A percentile compares a stretch with the other conserved stretches of the same genome.
These are phyloP conservation scores for Hanseniaspora jakobsenii DNA, from an alignment of 805 yeast species.

Conservation along the genomic window DNA sequence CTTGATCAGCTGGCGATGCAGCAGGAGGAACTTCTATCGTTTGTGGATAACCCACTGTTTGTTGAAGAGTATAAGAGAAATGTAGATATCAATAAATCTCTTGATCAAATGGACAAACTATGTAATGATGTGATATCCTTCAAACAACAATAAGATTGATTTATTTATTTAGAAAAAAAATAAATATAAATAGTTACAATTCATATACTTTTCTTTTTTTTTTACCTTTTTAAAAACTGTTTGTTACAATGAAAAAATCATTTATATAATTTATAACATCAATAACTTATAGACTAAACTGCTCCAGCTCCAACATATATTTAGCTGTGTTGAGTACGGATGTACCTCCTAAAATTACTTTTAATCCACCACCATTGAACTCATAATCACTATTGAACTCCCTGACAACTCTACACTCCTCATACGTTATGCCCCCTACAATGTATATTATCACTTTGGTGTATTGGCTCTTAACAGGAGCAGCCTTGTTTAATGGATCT, in stretches of 20 bases:
- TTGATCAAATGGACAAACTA: constrained; percentile 55
- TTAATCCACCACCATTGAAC: constrained; percentile 35
- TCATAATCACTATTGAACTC: constrained; percentile 44
- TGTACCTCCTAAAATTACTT: constrained; percentile 75
- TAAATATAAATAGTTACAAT: background rate
- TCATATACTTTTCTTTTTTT: no score
- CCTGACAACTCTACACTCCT: constrained; percentile 74
- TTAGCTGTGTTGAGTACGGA: constrained; percentile 38
- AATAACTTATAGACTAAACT: constrained; percentile 16
- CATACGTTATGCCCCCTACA: constrained; percentile 85
- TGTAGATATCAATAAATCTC: constrained; percentile 44
- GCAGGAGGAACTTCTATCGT: constrained; percentile 38
- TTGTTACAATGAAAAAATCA: no score
- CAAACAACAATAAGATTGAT: background rate
- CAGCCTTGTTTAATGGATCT: no score
- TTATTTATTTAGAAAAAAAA: background rate
- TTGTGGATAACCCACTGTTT: constrained; percentile 33
- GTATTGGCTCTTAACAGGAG: no score
- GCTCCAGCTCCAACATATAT: constrained; percentile 23
- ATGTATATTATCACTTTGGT: constrained; percentile 57
- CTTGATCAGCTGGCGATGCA: constrained; percentile 60
- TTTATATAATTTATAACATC: background rate
- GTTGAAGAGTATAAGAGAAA: constrained; percentile 33
- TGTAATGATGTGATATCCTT: background rate
- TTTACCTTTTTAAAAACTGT: no score